Percentiles rank a stretch among this genome's conserved stretches.
Evolutionary conservation across 305 asterid genomes (phyloP).

Genomic region (Coffea humblotiana): DNA sequence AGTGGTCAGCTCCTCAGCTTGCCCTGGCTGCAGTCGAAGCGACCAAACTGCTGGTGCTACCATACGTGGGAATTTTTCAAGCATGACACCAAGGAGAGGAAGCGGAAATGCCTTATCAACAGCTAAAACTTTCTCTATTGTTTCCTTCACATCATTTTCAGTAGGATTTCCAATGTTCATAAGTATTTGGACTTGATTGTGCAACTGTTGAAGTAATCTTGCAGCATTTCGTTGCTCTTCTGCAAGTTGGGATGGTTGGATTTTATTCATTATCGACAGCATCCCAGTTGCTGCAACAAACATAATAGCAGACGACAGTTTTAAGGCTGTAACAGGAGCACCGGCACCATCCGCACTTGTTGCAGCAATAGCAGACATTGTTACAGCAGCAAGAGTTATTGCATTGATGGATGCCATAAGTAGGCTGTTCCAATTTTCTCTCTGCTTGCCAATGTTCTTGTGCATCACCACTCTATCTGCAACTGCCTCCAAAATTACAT

Average conservation of each 20-base stretch:
- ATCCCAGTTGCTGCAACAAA: slow-evolving; percentile 27
- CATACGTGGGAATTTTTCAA: slow-evolving; percentile 14
- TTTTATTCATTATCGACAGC: slow-evolving; percentile 20
- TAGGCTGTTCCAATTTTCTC: slow-evolving; percentile 23
- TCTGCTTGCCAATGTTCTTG: slow-evolving; percentile 20
- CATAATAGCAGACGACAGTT: slow-evolving; percentile 15
- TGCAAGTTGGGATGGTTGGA: slow-evolving; percentile 22
- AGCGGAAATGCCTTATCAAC: slow-evolving; percentile 21
- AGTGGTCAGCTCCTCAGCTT: neutral
- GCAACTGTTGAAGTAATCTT: slow-evolving; percentile 15
- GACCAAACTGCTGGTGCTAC: slow-evolving; percentile 15
- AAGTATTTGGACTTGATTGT: neutral
- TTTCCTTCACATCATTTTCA: slow-evolving; percentile 9
- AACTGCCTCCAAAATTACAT: slow-evolving; percentile 20
- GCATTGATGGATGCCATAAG: slow-evolving; percentile 18
- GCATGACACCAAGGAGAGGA: slow-evolving; percentile 22
- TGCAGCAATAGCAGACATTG: slow-evolving; percentile 18
- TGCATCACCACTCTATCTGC: slow-evolving; percentile 31
- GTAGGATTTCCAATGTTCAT: neutral
- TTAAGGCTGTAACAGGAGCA: neutral
- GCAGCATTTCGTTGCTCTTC: slow-evolving; percentile 30
- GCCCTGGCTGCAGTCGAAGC: slow-evolving; percentile 1
- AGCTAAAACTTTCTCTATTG: slow-evolving; percentile 23
- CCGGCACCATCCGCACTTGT: neutral
- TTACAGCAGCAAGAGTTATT: slow-evolving; percentile 24